Base-by-base conservation (phyloP, 2,329 filamentous ascomycete species). In the Paracoccidioides brasiliensis region DNA sequence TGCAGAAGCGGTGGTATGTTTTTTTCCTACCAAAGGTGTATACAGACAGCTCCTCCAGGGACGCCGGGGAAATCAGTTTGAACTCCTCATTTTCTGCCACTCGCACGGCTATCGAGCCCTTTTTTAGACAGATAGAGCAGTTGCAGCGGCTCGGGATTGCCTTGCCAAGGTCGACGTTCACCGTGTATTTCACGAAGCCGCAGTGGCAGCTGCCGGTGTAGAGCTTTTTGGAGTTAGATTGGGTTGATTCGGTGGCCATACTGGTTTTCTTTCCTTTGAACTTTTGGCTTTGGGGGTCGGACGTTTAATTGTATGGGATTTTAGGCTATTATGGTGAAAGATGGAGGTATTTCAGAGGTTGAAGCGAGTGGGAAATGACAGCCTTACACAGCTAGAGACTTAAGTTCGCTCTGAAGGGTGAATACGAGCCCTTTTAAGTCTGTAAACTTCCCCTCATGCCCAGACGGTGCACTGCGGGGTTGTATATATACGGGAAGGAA, bases 141-240 rank as follows among this genome's bases (percentile, higher is more conserved):
- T 59, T 59, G 56, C 58, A 59, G 37, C 54, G 52, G 22, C 35
- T 40, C 38, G 49, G 22, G 9, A n/a, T 3, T 38, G 48, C 28
- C 54, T 63, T 38, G 62, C 57, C 2, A 50, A 37, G 35, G 54
- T 65, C 46, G 55, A 60, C 9, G 54, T 62, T 48, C 59, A 56
- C 55, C 32, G 57, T 42, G 53, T 59, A 59, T 33, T 52, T 56
- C 30, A 58, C 41, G 48, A 53, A 53, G 41, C 56, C 56, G 44
- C 58, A 59, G 56, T 59, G 58, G 49, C 58, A 59, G 56, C 58
- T 45, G 49, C 58, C 56, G 3, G 41, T 54, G 55, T 58, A 58
- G 30, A 40, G 15, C 42, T 53, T 54, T 42, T 53, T 41, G 37
- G 50, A 42, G 42, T 12, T n/a, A 7, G 42, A 44, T n/a, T 12